phyloP scores from a whole-genome alignment of 163 green algal species.

The Coccomyxa subellipsoidea region DNA sequence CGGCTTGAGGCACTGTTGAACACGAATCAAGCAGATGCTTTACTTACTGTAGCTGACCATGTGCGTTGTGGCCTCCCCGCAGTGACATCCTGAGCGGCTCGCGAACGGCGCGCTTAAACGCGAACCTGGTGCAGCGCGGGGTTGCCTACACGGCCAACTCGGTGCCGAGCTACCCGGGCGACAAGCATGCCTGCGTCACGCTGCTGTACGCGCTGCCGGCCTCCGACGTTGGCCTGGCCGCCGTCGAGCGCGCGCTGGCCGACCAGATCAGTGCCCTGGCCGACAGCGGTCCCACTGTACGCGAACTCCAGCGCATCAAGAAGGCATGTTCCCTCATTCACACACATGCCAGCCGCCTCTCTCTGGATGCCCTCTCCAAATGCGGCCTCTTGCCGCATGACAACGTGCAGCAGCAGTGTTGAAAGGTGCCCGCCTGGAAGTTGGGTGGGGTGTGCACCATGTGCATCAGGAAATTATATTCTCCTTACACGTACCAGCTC shows the following conservation, averaged over 20 bases:
- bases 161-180: constrained; percentile 46
- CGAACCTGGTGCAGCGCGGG: constrained; percentile 45
- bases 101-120: constrained; percentile 53
- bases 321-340: constrained; percentile 27
- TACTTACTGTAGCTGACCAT: too few species aligned
- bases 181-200: constrained; percentile 49
- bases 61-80: constrained; percentile 4
- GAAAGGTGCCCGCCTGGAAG: background rate
- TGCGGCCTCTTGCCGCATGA: background rate
- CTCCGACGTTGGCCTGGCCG: constrained; percentile 29
- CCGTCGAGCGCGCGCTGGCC: constrained; percentile 33
- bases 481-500: background rate
- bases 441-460: background rate
- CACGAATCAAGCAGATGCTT: too few species aligned
- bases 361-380: background rate
- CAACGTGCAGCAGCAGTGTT: background rate
- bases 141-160: constrained; percentile 39
- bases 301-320: constrained; percentile 64
- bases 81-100: constrained; percentile 47
- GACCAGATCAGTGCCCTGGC: constrained; percentile 37
- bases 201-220: constrained; percentile 32
- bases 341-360: background rate
- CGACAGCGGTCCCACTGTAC: constrained; percentile 27
- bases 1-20: too few species aligned
- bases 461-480: constrained; percentile 53